Evolutionary conservation across 345 rosid genomes (phyloP), one percentile per base, ranked within the genome.

Genomic region (Syzygium grande): DNA sequence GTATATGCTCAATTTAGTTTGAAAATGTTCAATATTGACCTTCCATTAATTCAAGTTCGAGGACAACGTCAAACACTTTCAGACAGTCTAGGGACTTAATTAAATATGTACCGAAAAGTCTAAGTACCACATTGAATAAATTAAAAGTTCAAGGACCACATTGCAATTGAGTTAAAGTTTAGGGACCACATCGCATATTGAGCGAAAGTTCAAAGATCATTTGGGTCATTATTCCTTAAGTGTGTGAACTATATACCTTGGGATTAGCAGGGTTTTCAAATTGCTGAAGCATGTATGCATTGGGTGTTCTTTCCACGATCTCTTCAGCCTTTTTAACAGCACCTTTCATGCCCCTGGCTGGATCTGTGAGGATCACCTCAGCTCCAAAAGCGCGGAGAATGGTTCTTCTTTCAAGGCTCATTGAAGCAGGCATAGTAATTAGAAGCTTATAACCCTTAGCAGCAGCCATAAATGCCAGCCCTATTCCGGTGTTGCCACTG

Each of bases 331-430:
- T 94, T 89, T 92, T 92, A 86, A 94, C 91, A 61, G 95, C 96
- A 12, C 98, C 97, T 87, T 90, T 94, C 94, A 94, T 90, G 86
- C 94, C 96, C 86, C 89, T 90, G 85, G 95, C 95, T 9, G 95
- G 94, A 90, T 93, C 94, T 21, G 96, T 94, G 68, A 95, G 94
- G 84, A 95, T 94, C 89, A 95, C 88, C 92, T 95, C 95, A 77
- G 97, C 95, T 87, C 98, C 97, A 86, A 95, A 94, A 85, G 94
- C 95, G 7, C 90, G 92, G 85, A 95, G 98, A 87, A 95, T 92
- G 89, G 94, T 94, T 92, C 96, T 93, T 93, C 97, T 94, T 87
- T 95, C 98, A 11, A 94, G 89, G 89, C 97, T 95, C 97, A 94
- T 93, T 22, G 97, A 92, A 87, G 96, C 91, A 53, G 98, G 98